Evolutionary conservation across 257 asterid genomes (phyloP).

Genomic region (Sherardia arvensis): DNA sequence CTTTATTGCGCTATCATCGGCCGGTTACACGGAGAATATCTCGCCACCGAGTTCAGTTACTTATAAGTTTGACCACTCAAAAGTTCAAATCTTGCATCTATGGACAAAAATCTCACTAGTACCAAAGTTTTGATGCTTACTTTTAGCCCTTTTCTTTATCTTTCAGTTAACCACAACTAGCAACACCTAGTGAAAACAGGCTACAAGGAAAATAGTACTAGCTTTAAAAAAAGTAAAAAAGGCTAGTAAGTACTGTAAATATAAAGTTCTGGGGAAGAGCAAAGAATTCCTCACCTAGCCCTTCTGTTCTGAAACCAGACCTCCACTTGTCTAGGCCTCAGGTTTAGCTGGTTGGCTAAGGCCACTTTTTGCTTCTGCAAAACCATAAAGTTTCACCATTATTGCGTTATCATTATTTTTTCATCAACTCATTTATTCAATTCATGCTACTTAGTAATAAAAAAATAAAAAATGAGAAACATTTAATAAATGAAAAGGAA

Average conservation of each 20-base stretch:
- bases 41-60: background rate
- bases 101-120: background rate
- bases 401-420: background rate
- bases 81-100: background rate
- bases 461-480: background rate
- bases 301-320: slow-evolving; percentile 98
- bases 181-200: background rate
- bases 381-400: background rate
- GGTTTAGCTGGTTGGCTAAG: slow-evolving; percentile 69
- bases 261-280: background rate
- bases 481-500: background rate
- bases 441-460: background rate
- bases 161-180: background rate
- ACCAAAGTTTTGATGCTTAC: background rate
- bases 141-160: background rate
- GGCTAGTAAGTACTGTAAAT: too few species aligned
- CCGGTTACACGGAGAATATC: background rate
- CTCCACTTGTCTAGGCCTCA: slow-evolving; percentile 91
- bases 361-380: slow-evolving; percentile 89
- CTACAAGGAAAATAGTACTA: background rate
- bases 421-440: background rate
- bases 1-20: background rate
- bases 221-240: background rate
- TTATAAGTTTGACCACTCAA: background rate
- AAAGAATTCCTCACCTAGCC: slow-evolving; percentile 60